Conservation (phyloP, 495 filamentous ascomycete species). For the Darksidea phi region DNA sequence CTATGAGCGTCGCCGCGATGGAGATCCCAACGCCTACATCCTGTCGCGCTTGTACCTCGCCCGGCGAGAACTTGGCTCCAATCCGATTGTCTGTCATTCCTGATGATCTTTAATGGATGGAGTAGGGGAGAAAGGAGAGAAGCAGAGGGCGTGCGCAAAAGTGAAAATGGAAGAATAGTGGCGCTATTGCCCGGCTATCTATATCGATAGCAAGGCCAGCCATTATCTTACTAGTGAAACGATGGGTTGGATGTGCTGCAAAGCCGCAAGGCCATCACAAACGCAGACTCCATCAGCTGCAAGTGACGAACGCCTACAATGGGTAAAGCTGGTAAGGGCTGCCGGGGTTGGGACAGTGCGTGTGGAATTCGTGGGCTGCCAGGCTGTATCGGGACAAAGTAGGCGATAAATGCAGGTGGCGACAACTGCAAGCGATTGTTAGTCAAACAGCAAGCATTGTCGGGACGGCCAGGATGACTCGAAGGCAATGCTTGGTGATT, state of each 20-base stretch:
- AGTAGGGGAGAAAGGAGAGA: not conserved
- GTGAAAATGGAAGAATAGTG: not conserved
- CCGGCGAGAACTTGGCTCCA: not conserved
- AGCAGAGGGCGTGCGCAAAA: not conserved
- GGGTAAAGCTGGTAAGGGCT: not conserved
- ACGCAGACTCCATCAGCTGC: slow-evolving; percentile 6
- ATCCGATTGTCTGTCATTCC: not conserved
- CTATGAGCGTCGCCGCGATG: slow-evolving; percentile 16
- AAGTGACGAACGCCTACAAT: not conserved
- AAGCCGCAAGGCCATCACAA: slow-evolving; percentile 2
- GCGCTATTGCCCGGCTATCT: not conserved
- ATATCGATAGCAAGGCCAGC: not conserved
- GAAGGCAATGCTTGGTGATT: no score
- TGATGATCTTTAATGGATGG: not conserved
- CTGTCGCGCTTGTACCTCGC: slow-evolving; percentile 13
- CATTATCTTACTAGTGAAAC: not conserved
- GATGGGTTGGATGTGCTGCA: not conserved
- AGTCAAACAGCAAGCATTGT: not conserved
- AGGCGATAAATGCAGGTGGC: not conserved
- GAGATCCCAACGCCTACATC: slow-evolving; percentile 6
- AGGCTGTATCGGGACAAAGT: no score
- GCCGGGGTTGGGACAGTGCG: not conserved
- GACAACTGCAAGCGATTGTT: not conserved
- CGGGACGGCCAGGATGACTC: no score
- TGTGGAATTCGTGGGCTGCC: not conserved